Conservation (phyloP, 768 basidiomycete genomes). For the Tricholoma bakamatsutake region DNA sequence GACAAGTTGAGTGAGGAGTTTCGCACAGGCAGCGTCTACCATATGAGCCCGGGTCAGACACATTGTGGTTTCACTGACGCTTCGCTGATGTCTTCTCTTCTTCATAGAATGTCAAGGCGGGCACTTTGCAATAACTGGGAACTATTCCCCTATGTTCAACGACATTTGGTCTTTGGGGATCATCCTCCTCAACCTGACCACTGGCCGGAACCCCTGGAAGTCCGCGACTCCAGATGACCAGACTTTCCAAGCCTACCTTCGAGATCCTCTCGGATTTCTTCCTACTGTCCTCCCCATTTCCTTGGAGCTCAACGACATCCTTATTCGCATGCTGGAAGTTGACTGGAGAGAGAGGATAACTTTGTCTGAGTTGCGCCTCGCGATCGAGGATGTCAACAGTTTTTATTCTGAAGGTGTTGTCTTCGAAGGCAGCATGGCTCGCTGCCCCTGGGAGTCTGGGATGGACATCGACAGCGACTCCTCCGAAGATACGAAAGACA, state of each 20-base stretch:
- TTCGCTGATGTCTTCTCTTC: conserved; percentile 12
- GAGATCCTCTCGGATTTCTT: conserved; percentile 72
- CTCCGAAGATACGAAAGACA: conserved; percentile 38
- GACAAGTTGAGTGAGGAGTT: conserved; percentile 85
- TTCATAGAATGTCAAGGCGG: conserved; percentile 84
- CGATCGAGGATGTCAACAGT: conserved; percentile 50
- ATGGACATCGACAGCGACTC: conserved; percentile 64
- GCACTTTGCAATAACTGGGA: conserved; percentile 51
- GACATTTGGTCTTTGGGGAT: conserved; percentile 98
- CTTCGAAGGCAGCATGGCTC: conserved; percentile 79
- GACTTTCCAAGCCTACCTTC: conserved; percentile 85
- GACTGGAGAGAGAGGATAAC: conserved; percentile 60
- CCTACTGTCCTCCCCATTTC: conserved; percentile 83
- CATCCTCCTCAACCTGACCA: conserved; percentile 92
- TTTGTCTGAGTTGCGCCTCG: conserved; percentile 46
- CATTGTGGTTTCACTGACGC: conserved; percentile 3
- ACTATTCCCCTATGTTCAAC: conserved; percentile 85
- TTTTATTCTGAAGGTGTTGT: conserved; percentile 75
- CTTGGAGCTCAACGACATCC: conserved; percentile 61
- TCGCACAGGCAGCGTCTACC: conserved; percentile 91
- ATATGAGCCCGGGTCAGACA: conserved; percentile 87
- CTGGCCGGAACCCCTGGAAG: conserved; percentile 96
- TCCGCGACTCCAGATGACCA: conserved; percentile 82
- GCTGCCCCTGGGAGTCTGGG: conserved; percentile 73
- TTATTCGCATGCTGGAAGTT: conserved; percentile 67